phyloP scores from a whole-genome alignment of 2,329 filamentous ascomycete genomes.

The Aspergillus candidus region DNA sequence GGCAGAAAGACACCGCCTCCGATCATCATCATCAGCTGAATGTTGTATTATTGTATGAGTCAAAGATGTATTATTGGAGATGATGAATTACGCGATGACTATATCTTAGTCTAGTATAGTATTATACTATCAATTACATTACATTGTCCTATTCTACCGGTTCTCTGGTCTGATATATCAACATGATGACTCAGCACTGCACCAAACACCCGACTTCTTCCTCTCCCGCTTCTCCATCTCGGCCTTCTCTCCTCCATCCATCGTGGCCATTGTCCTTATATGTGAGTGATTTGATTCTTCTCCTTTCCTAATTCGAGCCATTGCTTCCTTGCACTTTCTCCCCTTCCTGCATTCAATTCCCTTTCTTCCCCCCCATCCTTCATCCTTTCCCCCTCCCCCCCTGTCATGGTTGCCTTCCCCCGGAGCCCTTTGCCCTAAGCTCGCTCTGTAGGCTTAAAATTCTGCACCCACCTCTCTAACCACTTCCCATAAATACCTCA shows the following conservation, averaged over 20 bases:
- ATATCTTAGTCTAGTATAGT: too few species aligned
- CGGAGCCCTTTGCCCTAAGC: constrained; percentile 23
- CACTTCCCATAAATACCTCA: constrained; percentile 11
- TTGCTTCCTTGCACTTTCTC: constrained; percentile 1
- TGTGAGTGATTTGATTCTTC: constrained; percentile 3
- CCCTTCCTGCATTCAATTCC: neutral
- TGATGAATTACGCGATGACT: too few species aligned
- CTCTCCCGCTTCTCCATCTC: constrained; percentile 1
- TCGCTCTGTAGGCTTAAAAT: constrained; percentile 13
- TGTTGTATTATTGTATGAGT: too few species aligned
- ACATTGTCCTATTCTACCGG: too few species aligned
- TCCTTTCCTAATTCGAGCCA: constrained; percentile 5
- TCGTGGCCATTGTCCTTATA: constrained; percentile 1
- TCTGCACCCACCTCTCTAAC: constrained; percentile 14
- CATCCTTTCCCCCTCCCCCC: neutral
- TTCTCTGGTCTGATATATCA: too few species aligned
- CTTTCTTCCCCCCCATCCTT: neutral
- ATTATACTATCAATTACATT: too few species aligned
- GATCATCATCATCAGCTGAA: too few species aligned
- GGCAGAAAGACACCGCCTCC: too few species aligned
- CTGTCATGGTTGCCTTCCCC: constrained; percentile 10
- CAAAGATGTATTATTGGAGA: too few species aligned
- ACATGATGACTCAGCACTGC: too few species aligned
- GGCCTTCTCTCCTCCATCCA: neutral
- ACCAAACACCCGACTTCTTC: too few species aligned